Evolutionary conservation across 345 rosid species (phyloP).

Genomic region (Cochlearia excelsa): DNA sequence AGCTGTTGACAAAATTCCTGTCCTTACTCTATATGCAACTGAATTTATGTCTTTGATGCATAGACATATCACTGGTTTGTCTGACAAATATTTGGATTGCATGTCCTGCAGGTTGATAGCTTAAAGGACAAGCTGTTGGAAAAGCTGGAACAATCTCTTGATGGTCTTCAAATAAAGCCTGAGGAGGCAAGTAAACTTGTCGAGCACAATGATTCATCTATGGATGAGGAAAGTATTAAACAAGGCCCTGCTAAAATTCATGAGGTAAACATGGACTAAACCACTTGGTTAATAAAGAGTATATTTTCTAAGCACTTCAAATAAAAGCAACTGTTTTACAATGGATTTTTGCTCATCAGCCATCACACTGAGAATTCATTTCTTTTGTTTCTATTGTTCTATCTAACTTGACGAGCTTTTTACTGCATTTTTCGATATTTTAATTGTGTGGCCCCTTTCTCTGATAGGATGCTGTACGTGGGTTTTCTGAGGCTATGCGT

Average conservation of each 20-base stretch:
- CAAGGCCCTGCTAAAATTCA: conserved; percentile 41
- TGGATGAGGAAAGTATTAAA: conserved; percentile 39
- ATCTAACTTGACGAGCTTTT: conserved; percentile 12
- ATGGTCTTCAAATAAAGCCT: conserved; percentile 60
- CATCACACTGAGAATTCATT: conserved; percentile 16
- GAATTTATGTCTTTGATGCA: background rate
- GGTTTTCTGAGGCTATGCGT: conserved; percentile 83
- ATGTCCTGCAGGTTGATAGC: conserved; percentile 66
- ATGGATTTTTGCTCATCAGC: conserved; percentile 4
- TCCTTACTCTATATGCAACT: conserved; percentile 1
- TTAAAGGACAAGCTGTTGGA: conserved; percentile 80
- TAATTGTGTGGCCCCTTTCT: conserved; percentile 1
- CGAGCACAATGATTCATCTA: conserved; percentile 45
- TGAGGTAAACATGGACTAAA: conserved; percentile 49
- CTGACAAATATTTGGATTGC: conserved; percentile 19
- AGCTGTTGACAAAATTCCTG: no score
- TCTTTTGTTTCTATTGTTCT: conserved; percentile 13
- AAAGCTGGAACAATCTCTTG: conserved; percentile 84
- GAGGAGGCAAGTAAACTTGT: conserved; percentile 44
- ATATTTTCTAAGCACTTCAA: no score
- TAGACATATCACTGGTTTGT: conserved; percentile 6
- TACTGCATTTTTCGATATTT: background rate
- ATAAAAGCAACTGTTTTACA: conserved; percentile 3
- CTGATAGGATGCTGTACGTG: conserved; percentile 67
- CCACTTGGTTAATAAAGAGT: no score